phyloP scores from a whole-genome alignment of 148 eudicot genomes.

The Rhododendron griersonianum region DNA sequence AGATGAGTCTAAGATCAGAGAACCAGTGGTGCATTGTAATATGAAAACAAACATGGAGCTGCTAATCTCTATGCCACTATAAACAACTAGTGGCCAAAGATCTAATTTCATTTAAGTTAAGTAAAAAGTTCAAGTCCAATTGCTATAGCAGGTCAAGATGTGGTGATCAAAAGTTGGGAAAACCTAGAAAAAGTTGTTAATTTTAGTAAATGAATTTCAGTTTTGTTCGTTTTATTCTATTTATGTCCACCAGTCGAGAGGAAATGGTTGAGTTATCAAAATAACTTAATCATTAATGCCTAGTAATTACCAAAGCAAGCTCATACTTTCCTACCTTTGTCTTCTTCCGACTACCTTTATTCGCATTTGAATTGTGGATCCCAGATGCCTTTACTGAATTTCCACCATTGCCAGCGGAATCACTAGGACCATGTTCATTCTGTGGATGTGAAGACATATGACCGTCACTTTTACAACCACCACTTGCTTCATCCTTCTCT shows the following conservation, averaged over 20 bases:
- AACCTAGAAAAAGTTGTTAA: neutral
- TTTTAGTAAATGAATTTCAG: neutral
- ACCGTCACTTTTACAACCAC: conserved; percentile 24
- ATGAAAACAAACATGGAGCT: neutral
- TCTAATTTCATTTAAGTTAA: neutral
- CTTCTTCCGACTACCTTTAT: conserved; percentile 49
- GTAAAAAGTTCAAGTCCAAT: neutral
- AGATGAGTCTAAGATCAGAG: neutral
- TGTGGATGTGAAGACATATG: conserved; percentile 5
- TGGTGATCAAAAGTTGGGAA: neutral
- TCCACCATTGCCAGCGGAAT: conserved; percentile 13
- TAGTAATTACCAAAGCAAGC: neutral
- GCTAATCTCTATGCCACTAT: neutral
- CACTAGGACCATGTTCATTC: conserved; percentile 19
- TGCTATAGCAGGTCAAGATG: neutral
- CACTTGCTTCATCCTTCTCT: conserved; percentile 34
- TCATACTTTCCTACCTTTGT: conserved; percentile 43
- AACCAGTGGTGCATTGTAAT: neutral
- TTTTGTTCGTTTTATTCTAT: neutral
- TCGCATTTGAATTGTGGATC: conserved; percentile 23
- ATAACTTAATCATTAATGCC: neutral
- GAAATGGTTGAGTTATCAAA: neutral
- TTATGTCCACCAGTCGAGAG: neutral
- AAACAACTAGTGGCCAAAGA: neutral
- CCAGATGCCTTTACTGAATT: conserved; percentile 28